Conservation (phyloP, 768 basidiomycete species). For the Lactifluus subvellereus region DNA sequence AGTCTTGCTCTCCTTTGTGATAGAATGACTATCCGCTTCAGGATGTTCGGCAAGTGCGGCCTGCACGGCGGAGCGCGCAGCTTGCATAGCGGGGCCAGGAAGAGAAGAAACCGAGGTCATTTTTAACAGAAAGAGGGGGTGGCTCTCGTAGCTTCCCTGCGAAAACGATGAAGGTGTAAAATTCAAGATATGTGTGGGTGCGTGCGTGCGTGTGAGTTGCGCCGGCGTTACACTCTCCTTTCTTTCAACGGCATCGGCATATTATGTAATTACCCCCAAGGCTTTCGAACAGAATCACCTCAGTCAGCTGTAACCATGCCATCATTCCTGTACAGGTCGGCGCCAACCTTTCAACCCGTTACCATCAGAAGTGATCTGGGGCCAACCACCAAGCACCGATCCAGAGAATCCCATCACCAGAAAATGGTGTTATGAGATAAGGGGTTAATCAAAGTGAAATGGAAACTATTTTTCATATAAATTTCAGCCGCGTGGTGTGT, state of each 20-base stretch:
- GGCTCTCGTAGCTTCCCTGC: not conserved
- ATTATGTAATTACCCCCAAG: not conserved
- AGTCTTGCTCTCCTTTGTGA: conserved; percentile 32
- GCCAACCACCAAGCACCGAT: too few species aligned
- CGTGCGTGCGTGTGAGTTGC: not conserved
- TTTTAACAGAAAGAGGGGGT: not conserved
- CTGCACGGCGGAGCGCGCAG: conserved; percentile 71
- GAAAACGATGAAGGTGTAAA: not conserved
- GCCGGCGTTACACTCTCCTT: not conserved
- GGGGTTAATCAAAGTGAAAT: too few species aligned
- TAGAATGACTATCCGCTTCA: conserved; percentile 25
- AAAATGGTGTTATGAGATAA: too few species aligned
- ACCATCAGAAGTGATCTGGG: too few species aligned
- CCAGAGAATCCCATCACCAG: too few species aligned
- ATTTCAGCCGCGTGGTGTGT: too few species aligned
- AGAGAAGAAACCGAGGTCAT: conserved; percentile 45
- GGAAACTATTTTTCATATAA: too few species aligned
- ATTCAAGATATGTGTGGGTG: not conserved
- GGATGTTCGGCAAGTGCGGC: conserved; percentile 61
- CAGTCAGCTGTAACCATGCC: too few species aligned
- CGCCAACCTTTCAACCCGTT: too few species aligned
- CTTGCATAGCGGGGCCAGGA: conserved; percentile 62
- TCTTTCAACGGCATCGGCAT: not conserved
- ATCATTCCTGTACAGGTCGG: too few species aligned
- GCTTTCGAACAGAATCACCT: too few species aligned